A percentile compares a stretch with the other conserved stretches of the same genome.
These are phyloP conservation scores for Luvunga scandens DNA, from an alignment of 345 rosid genomes.

Conservation along the genomic window DNA sequence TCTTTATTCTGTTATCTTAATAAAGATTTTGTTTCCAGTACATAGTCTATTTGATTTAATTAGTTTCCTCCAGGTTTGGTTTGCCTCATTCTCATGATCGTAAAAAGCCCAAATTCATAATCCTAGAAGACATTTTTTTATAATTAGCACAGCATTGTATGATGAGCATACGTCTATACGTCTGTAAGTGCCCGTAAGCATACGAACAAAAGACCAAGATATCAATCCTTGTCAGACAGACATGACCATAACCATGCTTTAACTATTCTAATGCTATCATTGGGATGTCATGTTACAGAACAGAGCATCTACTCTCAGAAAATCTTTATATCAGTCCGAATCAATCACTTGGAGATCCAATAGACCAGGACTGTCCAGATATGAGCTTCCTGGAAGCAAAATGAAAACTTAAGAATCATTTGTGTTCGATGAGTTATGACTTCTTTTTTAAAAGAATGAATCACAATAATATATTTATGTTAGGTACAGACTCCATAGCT, in stretches of 20 bases:
- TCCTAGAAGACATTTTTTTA: neutral
- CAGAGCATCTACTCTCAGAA: neutral
- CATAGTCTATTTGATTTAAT: neutral
- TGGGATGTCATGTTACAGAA: neutral
- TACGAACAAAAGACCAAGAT: neutral
- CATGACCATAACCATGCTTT: neutral
- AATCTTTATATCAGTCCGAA: neutral
- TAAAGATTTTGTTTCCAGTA: neutral
- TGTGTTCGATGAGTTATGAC: too few species aligned
- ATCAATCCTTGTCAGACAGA: neutral
- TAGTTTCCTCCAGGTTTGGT: neutral
- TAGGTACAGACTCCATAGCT: too few species aligned
- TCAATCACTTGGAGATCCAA: neutral
- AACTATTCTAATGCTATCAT: neutral
- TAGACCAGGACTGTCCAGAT: too few species aligned
- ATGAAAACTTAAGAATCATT: neutral
- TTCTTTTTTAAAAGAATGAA: too few species aligned
- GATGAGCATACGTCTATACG: neutral
- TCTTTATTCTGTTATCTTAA: neutral
- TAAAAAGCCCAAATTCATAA: neutral
- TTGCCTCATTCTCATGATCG: neutral
- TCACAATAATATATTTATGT: too few species aligned
- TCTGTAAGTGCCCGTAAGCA: neutral
- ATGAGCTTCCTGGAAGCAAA: neutral
- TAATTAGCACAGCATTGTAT: neutral